Evolutionary conservation across 164 flowering plant genomes (phyloP).

Genomic region (Annona cherimola): DNA sequence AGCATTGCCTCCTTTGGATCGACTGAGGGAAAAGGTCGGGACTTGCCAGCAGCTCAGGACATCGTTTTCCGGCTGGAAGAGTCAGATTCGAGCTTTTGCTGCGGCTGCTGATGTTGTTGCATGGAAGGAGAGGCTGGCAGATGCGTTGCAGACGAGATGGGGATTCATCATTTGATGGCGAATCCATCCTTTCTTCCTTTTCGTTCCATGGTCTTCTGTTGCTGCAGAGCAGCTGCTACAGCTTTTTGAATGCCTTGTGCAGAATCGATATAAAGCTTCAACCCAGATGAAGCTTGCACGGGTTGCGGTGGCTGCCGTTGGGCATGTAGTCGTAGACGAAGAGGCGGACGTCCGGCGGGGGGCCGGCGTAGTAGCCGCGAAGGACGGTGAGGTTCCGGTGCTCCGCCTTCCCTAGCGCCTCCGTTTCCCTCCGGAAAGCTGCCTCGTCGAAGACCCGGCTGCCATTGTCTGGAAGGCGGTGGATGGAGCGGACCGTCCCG

Average conservation of each 20-base stretch:
- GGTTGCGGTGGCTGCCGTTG: constrained; percentile 78
- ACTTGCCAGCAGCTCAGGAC: neutral
- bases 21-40: neutral
- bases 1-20: constrained; percentile 30
- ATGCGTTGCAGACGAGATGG: no score
- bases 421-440: constrained; percentile 67
- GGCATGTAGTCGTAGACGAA: constrained; percentile 96
- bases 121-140: no score
- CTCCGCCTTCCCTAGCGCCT: constrained; percentile 59
- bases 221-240: no score
- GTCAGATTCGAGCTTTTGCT: neutral
- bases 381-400: constrained; percentile 85
- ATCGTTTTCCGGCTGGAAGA: constrained; percentile 1
- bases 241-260: no score
- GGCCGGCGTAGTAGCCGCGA: constrained; percentile 81
- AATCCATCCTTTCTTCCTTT: no score
- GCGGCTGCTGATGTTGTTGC: no score
- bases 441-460: constrained; percentile 38
- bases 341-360: constrained; percentile 59
- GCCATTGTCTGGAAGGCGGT: constrained; percentile 46
- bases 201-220: no score
- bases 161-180: no score
- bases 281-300: no score
- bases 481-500: constrained; percentile 79
- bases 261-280: no score